phyloP scores from a whole-genome alignment of 495 filamentous ascomycete genomes.

The Neurospora sp. region DNA sequence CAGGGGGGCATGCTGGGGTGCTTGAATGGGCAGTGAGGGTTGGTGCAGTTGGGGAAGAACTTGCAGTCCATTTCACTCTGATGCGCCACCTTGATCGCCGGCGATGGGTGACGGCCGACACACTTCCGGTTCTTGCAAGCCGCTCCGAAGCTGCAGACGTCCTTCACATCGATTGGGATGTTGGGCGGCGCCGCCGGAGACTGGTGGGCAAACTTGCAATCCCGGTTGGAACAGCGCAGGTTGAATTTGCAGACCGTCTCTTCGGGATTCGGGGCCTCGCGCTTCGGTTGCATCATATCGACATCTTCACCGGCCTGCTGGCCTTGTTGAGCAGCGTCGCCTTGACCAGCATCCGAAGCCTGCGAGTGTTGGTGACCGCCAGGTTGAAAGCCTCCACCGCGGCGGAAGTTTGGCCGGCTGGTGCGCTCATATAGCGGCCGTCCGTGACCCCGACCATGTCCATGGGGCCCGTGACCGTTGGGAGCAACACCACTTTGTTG shows the following conservation, averaged over 20 bases:
- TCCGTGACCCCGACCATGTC: slow-evolving; percentile 32
- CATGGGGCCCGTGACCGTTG: not conserved
- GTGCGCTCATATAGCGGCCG: slow-evolving; percentile 72
- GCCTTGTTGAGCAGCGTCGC: slow-evolving; percentile 19
- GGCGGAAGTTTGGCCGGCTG: slow-evolving; percentile 25
- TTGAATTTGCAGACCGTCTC: slow-evolving; percentile 78
- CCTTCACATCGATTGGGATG: slow-evolving; percentile 60
- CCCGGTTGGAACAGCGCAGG: slow-evolving; percentile 71
- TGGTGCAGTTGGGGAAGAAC: slow-evolving; percentile 91
- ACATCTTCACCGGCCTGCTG: slow-evolving; percentile 28
- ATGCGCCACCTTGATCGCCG: slow-evolving; percentile 64
- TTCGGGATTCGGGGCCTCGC: slow-evolving; percentile 42
- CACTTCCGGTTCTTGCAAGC: slow-evolving; percentile 96
- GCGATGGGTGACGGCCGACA: slow-evolving; percentile 83
- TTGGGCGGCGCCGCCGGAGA: slow-evolving; percentile 84
- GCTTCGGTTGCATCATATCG: slow-evolving; percentile 40
- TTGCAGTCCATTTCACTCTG: slow-evolving; percentile 82
- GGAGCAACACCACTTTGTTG: slow-evolving; percentile 19
- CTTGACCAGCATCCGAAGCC: slow-evolving; percentile 14
- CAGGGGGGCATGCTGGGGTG: slow-evolving; percentile 74
- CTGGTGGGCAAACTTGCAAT: slow-evolving; percentile 90
- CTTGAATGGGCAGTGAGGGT: slow-evolving; percentile 74
- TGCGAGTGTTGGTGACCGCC: slow-evolving; percentile 18
- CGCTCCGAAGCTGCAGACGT: slow-evolving; percentile 74
- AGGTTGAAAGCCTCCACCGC: slow-evolving; percentile 28